Percentiles rank a stretch among this genome's conserved stretches.
phyloP scores from a whole-genome alignment of 345 rosid species.

The Eucalyptus rudis region DNA sequence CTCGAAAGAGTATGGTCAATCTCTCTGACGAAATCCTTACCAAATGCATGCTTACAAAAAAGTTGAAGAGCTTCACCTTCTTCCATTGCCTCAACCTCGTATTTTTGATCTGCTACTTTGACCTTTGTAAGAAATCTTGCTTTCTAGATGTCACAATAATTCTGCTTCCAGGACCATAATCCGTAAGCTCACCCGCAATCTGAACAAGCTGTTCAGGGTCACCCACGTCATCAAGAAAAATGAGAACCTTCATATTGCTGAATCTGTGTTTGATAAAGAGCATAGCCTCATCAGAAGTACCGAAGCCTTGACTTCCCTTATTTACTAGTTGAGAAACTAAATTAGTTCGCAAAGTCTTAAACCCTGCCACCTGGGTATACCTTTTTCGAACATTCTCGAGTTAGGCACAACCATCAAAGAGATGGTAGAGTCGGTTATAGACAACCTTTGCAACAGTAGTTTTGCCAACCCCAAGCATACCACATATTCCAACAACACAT shows the following conservation, averaged over 20 bases:
- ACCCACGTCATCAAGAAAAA: neutral
- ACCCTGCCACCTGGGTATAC: neutral
- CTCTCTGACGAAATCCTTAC: neutral
- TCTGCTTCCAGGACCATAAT: neutral
- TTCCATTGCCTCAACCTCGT: neutral
- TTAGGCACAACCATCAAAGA: neutral
- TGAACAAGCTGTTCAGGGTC: neutral
- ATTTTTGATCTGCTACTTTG: neutral
- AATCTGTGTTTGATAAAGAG: neutral
- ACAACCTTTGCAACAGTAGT: slow-evolving; percentile 2
- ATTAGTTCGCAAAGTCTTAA: neutral
- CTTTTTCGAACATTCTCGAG: neutral
- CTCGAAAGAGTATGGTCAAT: neutral
- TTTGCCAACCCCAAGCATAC: slow-evolving; percentile 5
- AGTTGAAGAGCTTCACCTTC: neutral
- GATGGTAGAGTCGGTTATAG: neutral
- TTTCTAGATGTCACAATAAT: neutral
- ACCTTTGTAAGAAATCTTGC: neutral
- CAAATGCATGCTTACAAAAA: neutral
- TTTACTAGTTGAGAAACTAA: neutral
- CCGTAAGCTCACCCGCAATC: neutral
- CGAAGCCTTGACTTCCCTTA: neutral
- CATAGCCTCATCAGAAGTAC: neutral
- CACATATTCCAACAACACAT: neutral
- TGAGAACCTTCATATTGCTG: neutral